Conservation (phyloP, 192 early-diverging fungal genomes). For the Haplosporangium gracile region DNA sequence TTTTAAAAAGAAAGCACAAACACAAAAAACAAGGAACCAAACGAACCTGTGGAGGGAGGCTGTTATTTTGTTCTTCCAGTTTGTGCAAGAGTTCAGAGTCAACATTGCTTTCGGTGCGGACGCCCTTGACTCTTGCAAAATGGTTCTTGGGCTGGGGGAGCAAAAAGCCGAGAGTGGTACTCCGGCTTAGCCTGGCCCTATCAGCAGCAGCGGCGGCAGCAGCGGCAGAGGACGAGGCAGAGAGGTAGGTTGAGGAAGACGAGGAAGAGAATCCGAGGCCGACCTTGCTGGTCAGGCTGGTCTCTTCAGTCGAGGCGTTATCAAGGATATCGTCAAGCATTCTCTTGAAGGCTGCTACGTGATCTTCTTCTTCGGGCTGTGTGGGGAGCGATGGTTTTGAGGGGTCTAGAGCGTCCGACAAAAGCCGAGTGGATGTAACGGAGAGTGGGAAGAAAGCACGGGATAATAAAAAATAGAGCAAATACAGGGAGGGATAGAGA, state of each 20-base stretch:
- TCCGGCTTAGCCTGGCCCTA: conserved; percentile 38
- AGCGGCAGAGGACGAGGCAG: conserved; percentile 13
- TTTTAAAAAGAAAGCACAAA: neutral
- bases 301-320: conserved; percentile 45
- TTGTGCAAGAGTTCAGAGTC: conserved; percentile 59
- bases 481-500: neutral
- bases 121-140: conserved; percentile 30
- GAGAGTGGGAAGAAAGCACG: neutral
- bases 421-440: neutral
- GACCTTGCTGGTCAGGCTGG: conserved; percentile 15
- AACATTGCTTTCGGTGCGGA: conserved; percentile 28
- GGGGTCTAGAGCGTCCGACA: conserved; percentile 7
- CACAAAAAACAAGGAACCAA: conserved; percentile 9
- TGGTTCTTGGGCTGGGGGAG: conserved; percentile 52
- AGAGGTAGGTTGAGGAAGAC: conserved; percentile 29
- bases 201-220: conserved; percentile 27
- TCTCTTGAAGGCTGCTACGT: conserved; percentile 49
- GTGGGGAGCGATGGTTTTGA: conserved; percentile 13
- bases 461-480: neutral
- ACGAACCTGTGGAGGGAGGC: conserved; percentile 66
- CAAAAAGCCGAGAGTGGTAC: conserved; percentile 43
- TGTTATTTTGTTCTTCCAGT: conserved; percentile 69
- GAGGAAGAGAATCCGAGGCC: conserved; percentile 22
- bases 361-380: conserved; percentile 39
- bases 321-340: conserved; percentile 58